Evolutionary conservation across 2,329 filamentous ascomycete genomes (phyloP).

Genomic region (Dactylellina drechsleri): DNA sequence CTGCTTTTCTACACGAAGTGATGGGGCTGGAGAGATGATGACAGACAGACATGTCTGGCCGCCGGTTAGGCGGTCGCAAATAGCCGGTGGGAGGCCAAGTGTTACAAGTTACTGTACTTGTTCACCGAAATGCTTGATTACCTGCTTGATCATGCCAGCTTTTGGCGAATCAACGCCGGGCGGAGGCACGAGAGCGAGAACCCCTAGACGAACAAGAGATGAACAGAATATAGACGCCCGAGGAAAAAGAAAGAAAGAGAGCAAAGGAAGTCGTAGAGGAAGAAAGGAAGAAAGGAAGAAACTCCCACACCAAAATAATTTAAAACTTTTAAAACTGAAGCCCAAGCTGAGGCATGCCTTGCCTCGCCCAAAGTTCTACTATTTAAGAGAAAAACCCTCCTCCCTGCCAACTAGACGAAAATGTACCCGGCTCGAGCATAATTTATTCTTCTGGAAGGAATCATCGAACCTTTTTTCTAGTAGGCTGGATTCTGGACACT

Average conservation of each 20-base stretch:
- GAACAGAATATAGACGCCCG: too few relatives aligned
- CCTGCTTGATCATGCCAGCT: not conserved
- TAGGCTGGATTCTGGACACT: too few relatives aligned
- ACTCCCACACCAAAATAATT: conserved; percentile 25
- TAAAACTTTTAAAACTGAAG: conserved; percentile 3
- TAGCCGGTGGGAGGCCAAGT: conserved; percentile 35
- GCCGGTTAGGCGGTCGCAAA: conserved; percentile 54
- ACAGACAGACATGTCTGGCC: not conserved
- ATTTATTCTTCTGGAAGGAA: conserved; percentile 42
- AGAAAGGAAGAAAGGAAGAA: not conserved
- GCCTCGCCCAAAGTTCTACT: not conserved
- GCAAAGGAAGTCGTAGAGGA: not conserved
- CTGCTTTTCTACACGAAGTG: too few relatives aligned
- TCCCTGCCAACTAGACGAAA: conserved; percentile 5
- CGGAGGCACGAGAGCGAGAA: conserved; percentile 1
- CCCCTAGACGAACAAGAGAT: not conserved
- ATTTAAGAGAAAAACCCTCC: conserved; percentile 6
- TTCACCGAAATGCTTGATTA: too few relatives aligned
- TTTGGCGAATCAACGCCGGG: not conserved
- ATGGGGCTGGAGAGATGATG: too few relatives aligned
- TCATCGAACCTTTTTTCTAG: conserved; percentile 30
- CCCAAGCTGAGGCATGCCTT: not conserved
- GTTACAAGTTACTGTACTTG: not conserved
- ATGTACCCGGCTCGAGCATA: conserved; percentile 10
- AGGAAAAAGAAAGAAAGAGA: too few relatives aligned